Conservation (phyloP, 495 filamentous ascomycete species). For the Zalerion maritima region DNA sequence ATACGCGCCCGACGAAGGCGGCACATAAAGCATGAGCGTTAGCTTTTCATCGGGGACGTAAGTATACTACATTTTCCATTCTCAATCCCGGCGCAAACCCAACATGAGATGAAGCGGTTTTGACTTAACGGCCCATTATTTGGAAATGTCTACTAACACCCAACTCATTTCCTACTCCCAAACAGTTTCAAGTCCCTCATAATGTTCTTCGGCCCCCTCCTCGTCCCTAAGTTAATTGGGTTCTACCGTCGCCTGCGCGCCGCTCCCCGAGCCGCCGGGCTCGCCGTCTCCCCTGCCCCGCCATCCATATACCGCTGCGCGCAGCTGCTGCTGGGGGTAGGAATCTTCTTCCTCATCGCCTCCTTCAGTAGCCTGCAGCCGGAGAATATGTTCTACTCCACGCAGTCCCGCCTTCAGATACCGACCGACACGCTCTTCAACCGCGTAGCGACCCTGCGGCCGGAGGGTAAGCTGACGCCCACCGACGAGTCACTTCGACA, state of each 20-base stretch:
- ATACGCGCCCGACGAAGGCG: too few species aligned
- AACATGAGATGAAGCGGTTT: too few species aligned
- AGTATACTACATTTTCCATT: conserved; percentile 18
- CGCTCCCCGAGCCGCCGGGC: conserved; percentile 24
- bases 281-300: conserved; percentile 48
- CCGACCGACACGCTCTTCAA: conserved; percentile 73
- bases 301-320: conserved; percentile 30
- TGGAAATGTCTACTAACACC: too few species aligned
- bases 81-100: too few species aligned
- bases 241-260: conserved; percentile 52
- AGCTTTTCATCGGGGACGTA: conserved; percentile 34
- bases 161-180: conserved; percentile 3
- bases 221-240: conserved; percentile 56
- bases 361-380: conserved; percentile 57
- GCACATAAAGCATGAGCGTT: too few species aligned
- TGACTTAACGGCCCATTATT: too few species aligned
- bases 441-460: conserved; percentile 52
- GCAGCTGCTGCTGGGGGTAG: conserved; percentile 48
- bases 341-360: conserved; percentile 41
- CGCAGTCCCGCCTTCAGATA: conserved; percentile 70
- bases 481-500: conserved; percentile 47
- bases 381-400: conserved; percentile 67
- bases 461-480: conserved; percentile 35
- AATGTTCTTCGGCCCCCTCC: conserved; percentile 73
- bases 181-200: conserved; percentile 60